Percentiles rank a stretch among this genome's conserved stretches.
phyloP scores from a whole-genome alignment of 1,284 basidiomycete genomes.

The Cryptococcus amylolentus region DNA sequence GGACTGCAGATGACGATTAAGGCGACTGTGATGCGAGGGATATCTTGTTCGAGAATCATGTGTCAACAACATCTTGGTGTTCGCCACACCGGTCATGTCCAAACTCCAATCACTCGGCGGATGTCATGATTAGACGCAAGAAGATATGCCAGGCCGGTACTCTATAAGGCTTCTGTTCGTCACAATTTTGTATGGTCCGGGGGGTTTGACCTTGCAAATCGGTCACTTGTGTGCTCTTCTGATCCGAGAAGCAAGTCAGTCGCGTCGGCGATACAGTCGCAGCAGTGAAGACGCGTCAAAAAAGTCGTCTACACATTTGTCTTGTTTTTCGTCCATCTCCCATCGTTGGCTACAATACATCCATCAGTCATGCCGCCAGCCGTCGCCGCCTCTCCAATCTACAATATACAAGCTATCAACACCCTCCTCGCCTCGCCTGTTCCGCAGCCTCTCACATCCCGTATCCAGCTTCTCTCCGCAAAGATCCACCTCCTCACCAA shows the following conservation, averaged over 20 bases:
- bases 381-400: conserved; percentile 24
- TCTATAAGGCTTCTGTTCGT: background rate
- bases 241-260: background rate
- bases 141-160: background rate
- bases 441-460: conserved; percentile 5
- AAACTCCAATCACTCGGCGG: too few species aligned
- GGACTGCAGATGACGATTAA: background rate
- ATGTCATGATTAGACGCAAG: too few species aligned
- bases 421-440: conserved; percentile 14
- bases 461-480: conserved; percentile 33
- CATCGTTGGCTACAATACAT: background rate
- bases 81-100: too few species aligned
- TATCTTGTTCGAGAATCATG: too few species aligned
- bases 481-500: conserved; percentile 27
- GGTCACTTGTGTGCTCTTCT: background rate
- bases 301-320: background rate
- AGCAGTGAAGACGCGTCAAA: too few species aligned
- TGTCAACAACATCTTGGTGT: too few species aligned
- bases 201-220: too few species aligned
- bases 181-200: too few species aligned
- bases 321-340: background rate
- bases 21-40: background rate
- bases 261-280: background rate
- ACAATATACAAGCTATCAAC: conserved; percentile 20
- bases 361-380: conserved; percentile 11